Evolutionary conservation across 1,139 yeast genomes (phyloP), one percentile per base, ranked within the genome.

Genomic region (Pneumocystis wakefieldiae): DNA sequence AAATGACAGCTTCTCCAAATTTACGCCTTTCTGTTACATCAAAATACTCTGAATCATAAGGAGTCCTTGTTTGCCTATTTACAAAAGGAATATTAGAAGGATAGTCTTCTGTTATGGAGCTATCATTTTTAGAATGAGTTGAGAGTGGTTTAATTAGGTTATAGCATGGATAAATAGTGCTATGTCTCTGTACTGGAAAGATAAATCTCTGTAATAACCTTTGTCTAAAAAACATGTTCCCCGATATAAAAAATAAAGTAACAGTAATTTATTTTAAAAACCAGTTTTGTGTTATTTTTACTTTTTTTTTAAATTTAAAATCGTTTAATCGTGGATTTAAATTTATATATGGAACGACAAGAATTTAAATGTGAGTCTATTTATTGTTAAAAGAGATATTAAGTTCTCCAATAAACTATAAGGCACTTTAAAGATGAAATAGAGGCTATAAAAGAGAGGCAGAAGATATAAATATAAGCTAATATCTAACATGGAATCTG

Each of bases 21-120:
- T 87, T 87, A 76, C 95, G 84, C 77, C 92, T 82, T 73, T 84
- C 82, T 75, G 87, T 95, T 70, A 78, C 87, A 73, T 87, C 94
- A 72, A 87, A 95, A 75, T 85, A 88, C 72, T 82, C 83, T 66
- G 75, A 6, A 24, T 48, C 78, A 72, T 85, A 83, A 61, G 94
- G 95, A 72, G 82, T 85, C 74, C 85, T 83, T 70, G 77, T 74
- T 66, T 86, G 85, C 71, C 82, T 82, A 67, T 73, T 72, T 66
- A 78, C 79, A 62, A 78, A 78, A 62, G 76, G 73, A 37, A 77
- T 73, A 35, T 63, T 29, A 17, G 77, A 76, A 59, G 85, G 85
- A 66, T 82, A 80, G 65, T 80, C 81, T 28, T 80, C 80, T 62
- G 73, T 69, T 71, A 61, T 62, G 12, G 62, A 59, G 32, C 60